Conservation (phyloP, 139 green algal genomes). For the Picochlorum sp. region DNA sequence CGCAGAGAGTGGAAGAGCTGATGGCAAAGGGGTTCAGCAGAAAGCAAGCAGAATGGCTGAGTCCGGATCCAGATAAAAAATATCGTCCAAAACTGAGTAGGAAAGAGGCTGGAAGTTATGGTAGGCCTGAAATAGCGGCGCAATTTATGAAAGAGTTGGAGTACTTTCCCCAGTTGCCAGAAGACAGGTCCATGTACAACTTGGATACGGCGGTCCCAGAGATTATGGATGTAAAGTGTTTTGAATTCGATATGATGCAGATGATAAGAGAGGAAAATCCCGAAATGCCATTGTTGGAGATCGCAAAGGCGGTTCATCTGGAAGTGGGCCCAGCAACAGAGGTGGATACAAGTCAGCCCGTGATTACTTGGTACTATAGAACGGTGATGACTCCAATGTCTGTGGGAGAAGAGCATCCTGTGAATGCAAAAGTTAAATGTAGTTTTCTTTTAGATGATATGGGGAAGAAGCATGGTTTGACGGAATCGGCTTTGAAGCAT, state of each 20-base stretch:
- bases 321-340: neutral
- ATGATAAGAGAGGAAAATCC: neutral
- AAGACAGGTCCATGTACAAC: slow-evolving; percentile 33
- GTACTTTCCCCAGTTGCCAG: slow-evolving; percentile 17
- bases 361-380: slow-evolving; percentile 27
- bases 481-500: slow-evolving; percentile 29
- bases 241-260: neutral
- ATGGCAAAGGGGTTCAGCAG: slow-evolving; percentile 8
- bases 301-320: neutral
- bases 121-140: neutral
- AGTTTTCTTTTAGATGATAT: slow-evolving; percentile 31
- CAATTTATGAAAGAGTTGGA: slow-evolving; percentile 31
- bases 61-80: slow-evolving; percentile 8
- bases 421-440: slow-evolving; percentile 29
- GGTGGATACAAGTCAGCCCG: slow-evolving; percentile 2
- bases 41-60: slow-evolving; percentile 7
- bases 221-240: slow-evolving; percentile 1
- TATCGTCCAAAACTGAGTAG: slow-evolving; percentile 13
- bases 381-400: slow-evolving; percentile 14
- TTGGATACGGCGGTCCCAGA: slow-evolving; percentile 14
- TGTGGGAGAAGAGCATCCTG: slow-evolving; percentile 18
- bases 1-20: neutral
- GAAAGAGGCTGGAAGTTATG: slow-evolving; percentile 25
- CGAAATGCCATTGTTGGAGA: neutral
- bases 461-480: slow-evolving; percentile 28